Conservation (phyloP, 2,329 filamentous ascomycete genomes). For the Aspergillus sp. region DNA sequence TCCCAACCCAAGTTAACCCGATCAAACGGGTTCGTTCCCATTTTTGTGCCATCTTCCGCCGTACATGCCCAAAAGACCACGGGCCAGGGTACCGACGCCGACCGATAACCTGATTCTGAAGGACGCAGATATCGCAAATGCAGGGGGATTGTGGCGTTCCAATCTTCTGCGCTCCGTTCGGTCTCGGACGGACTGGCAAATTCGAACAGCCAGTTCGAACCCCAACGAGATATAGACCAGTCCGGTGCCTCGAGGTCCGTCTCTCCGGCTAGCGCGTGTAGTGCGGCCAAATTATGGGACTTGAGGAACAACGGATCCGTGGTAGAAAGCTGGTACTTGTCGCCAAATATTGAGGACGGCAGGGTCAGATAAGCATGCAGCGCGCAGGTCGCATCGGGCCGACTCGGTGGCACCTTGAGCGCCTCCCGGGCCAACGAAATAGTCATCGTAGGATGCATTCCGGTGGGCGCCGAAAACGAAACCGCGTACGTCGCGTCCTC, state of each 20-base stretch:
- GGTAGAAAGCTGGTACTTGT: conserved; percentile 75
- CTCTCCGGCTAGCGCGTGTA: conserved; percentile 70
- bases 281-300: conserved; percentile 72
- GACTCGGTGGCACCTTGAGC: conserved; percentile 49
- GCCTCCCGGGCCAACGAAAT: conserved; percentile 59
- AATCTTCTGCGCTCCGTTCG: conserved; percentile 18
- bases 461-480: conserved; percentile 68
- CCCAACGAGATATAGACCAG: conserved; percentile 76
- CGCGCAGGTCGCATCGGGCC: conserved; percentile 59
- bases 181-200: conserved; percentile 57
- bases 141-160: conserved; percentile 63
- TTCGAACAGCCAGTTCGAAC: conserved; percentile 73
- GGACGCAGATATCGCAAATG: conserved; percentile 81
- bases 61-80: conserved; percentile 88
- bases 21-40: conserved; percentile 81
- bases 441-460: conserved; percentile 79
- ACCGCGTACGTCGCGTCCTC: conserved; percentile 58
- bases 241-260: conserved; percentile 89
- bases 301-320: conserved; percentile 66
- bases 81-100: conserved; percentile 71
- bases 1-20: conserved; percentile 83
- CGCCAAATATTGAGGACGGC: conserved; percentile 77
- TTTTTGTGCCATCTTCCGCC: conserved; percentile 59
- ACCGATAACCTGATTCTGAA: conserved; percentile 52
- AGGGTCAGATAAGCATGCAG: conserved; percentile 81